A percentile compares a stretch with the other conserved stretches of the same genome.
Conservation (phyloP, 768 basidiomycete genomes). For the Naganishia onofrii region DNA sequence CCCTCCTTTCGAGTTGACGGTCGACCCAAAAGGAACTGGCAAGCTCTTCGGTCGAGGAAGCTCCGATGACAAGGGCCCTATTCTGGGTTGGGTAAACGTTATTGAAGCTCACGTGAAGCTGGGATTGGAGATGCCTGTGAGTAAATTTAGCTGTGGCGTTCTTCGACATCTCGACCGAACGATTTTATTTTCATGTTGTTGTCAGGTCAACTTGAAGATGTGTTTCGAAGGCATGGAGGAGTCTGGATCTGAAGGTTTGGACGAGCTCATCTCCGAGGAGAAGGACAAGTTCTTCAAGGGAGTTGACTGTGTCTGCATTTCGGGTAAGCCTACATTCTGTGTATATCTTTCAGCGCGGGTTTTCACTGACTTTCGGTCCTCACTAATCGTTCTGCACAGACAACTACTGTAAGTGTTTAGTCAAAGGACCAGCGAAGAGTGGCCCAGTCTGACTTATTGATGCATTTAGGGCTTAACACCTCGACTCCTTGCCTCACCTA, state of each 20-base stretch:
- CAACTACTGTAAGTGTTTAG: conserved; percentile 34
- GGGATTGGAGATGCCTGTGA: conserved; percentile 66
- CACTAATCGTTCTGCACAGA: not conserved
- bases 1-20: conserved; percentile 73
- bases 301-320: conserved; percentile 88
- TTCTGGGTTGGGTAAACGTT: conserved; percentile 85
- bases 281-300: conserved; percentile 76
- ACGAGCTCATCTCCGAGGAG: conserved; percentile 77
- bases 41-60: conserved; percentile 81
- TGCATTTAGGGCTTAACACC: conserved; percentile 59
- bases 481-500: conserved; percentile 62
- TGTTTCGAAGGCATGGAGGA: conserved; percentile 99
- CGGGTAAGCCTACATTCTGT: conserved; percentile 34
- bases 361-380: not conserved
- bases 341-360: not conserved
- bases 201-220: conserved; percentile 70
- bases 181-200: not conserved
- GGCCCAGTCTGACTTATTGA: not conserved
- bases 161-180: not conserved
- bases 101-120: conserved; percentile 74
- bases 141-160: conserved; percentile 1
- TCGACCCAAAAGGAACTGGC: conserved; percentile 57
- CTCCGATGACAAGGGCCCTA: conserved; percentile 86
- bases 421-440: not conserved
- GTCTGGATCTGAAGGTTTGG: conserved; percentile 83